Evolutionary conservation across 2,329 filamentous ascomycete species (phyloP).

Genomic region (Balansia obtecta): DNA sequence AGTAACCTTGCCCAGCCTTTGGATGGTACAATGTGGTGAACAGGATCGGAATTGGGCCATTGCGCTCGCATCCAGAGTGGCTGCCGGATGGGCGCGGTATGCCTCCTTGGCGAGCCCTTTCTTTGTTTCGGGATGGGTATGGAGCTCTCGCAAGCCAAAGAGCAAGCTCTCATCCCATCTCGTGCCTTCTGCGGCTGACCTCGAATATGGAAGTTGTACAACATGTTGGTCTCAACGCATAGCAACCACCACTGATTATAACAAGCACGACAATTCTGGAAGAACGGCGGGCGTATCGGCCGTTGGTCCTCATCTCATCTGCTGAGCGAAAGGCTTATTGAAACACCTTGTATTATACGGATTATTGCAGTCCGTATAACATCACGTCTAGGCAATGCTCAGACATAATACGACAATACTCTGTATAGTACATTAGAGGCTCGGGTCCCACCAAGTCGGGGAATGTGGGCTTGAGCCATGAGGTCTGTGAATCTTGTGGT

Average conservation of each 20-base stretch:
- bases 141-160: not conserved
- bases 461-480: constrained; percentile 9
- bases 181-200: not conserved
- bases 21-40: too few species aligned
- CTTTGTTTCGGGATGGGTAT: not conserved
- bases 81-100: too few species aligned
- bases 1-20: too few species aligned
- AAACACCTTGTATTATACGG: too few species aligned
- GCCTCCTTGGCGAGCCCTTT: too few species aligned
- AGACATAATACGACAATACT: too few species aligned
- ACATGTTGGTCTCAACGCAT: not conserved
- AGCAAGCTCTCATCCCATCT: not conserved
- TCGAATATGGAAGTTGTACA: not conserved
- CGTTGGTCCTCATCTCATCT: too few species aligned
- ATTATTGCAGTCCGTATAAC: too few species aligned
- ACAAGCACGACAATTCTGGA: constrained; percentile 19
- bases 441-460: constrained; percentile 7
- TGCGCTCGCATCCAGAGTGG: too few species aligned
- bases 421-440: too few species aligned
- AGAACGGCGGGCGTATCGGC: constrained; percentile 13
- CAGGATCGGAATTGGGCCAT: not conserved
- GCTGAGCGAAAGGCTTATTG: too few species aligned
- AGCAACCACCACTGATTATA: constrained; percentile 4
- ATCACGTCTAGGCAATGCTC: too few species aligned
- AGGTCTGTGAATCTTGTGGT: constrained; percentile 5